Conservation (phyloP, 2,329 filamentous ascomycete species). For the Arthrobotrys megalospora region DNA sequence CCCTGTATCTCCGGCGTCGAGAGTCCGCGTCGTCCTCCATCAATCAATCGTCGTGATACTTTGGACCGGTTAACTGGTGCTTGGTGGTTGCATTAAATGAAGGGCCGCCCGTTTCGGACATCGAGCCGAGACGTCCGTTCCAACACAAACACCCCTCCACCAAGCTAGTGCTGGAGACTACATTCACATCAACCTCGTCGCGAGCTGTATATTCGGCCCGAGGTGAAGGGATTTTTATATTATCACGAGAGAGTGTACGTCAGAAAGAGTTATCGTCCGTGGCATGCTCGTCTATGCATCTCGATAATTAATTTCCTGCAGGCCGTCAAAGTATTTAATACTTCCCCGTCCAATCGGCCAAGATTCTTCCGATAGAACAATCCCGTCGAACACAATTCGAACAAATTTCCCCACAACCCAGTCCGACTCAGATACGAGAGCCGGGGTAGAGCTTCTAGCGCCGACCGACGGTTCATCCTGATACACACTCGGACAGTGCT, state of each 20-base stretch:
- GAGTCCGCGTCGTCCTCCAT: slow-evolving; percentile 19
- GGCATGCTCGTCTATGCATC: slow-evolving; percentile 9
- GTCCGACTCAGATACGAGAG: slow-evolving; percentile 29
- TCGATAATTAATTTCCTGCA: slow-evolving; percentile 25
- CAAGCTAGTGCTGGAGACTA: background rate
- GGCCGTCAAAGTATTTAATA: background rate
- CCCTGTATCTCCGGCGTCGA: slow-evolving; percentile 39
- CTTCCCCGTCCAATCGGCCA: slow-evolving; percentile 47
- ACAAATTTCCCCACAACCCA: slow-evolving; percentile 42
- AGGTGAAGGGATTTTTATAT: slow-evolving; percentile 19
- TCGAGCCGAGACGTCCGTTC: slow-evolving; percentile 51
- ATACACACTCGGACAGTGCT: background rate
- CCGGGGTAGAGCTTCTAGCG: slow-evolving; percentile 9
- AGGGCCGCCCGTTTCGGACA: slow-evolving; percentile 33
- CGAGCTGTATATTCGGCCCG: slow-evolving; percentile 17
- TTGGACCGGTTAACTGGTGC: background rate
- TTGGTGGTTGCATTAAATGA: background rate
- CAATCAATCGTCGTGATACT: background rate
- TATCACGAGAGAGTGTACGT: slow-evolving; percentile 5
- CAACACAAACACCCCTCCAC: slow-evolving; percentile 38
- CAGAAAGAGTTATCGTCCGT: background rate
- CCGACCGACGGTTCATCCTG: slow-evolving; percentile 1
- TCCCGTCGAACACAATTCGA: slow-evolving; percentile 23
- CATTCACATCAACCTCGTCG: background rate
- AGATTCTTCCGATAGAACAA: slow-evolving; percentile 56